phyloP scores from a whole-genome alignment of 345 rosid species.

The Bruguiera gymnorhiza region DNA sequence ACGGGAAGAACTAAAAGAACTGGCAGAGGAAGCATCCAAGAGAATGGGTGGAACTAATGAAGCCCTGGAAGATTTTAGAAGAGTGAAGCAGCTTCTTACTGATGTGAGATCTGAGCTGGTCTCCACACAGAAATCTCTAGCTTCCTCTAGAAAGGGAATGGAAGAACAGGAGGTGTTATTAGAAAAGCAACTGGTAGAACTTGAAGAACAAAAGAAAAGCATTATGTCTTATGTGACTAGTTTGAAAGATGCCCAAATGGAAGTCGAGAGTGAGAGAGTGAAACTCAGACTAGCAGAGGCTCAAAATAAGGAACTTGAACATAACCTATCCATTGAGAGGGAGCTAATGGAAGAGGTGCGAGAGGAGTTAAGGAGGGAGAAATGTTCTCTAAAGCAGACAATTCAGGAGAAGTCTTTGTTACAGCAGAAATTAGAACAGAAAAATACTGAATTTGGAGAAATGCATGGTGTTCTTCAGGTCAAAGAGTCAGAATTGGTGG shows the following conservation, averaged over 20 bases:
- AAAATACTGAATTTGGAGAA: constrained; percentile 46
- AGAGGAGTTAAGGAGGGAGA: constrained; percentile 53
- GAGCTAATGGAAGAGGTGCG: constrained; percentile 47
- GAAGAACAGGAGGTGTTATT: constrained; percentile 55
- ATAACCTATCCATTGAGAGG: constrained; percentile 46
- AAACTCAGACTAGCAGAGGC: constrained; percentile 67
- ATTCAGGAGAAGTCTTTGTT: constrained; percentile 44
- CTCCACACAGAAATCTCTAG: constrained; percentile 65
- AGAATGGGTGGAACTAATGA: constrained; percentile 46
- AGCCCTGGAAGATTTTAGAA: constrained; percentile 54
- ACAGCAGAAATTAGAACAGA: constrained; percentile 48
- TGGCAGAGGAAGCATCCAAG: constrained; percentile 43
- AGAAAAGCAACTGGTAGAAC: constrained; percentile 45
- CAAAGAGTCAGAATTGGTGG: constrained; percentile 69
- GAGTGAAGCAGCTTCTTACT: constrained; percentile 64
- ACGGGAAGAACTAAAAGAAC: constrained; percentile 55
- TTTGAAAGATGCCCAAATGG: constrained; percentile 61
- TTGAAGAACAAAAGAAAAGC: constrained; percentile 63
- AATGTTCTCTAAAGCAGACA: constrained; percentile 51
- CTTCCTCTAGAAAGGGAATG: constrained; percentile 57
- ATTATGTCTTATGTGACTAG: constrained; percentile 53
- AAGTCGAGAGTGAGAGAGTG: constrained; percentile 67
- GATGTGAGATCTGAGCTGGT: constrained; percentile 72
- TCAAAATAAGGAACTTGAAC: constrained; percentile 59
- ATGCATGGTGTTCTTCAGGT: constrained; percentile 48